Conservation (phyloP, 1,284 basidiomycete genomes). For the Meripilus lineatus region DNA sequence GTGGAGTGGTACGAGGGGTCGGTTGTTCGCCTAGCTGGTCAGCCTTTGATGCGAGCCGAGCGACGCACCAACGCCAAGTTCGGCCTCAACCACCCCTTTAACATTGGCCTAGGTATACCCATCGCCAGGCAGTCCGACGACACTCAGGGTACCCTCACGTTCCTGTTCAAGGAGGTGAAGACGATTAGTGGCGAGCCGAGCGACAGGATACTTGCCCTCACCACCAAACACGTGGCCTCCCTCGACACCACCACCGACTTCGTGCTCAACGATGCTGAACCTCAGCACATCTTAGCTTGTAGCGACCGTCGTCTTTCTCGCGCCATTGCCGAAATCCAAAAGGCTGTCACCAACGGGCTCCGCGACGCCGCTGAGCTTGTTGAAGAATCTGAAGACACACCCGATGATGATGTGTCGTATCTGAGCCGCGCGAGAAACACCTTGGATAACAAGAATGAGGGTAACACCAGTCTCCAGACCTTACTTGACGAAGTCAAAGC, state of each 20-base stretch:
- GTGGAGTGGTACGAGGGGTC: constrained; percentile 34
- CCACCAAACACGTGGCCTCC: constrained; percentile 21
- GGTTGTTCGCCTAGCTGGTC: constrained; percentile 22
- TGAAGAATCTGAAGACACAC: constrained; percentile 10
- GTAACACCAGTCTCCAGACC: constrained; percentile 18
- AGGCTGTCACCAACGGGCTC: constrained; percentile 6
- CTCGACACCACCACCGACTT: constrained; percentile 24
- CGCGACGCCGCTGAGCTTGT: constrained; percentile 9
- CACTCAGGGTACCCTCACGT: constrained; percentile 17
- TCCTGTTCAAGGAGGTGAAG: constrained; percentile 21
- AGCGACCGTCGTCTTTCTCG: constrained; percentile 17
- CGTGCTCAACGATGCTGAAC: constrained; percentile 20
- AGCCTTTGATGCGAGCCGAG: constrained; percentile 22
- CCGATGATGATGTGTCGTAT: constrained; percentile 5
- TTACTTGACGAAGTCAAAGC: constrained; percentile 15
- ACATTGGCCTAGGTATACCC: constrained; percentile 28
- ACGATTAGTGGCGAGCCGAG: constrained; percentile 18
- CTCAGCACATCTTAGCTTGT: constrained; percentile 24
- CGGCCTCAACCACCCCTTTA: too few relatives aligned
- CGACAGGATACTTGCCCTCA: constrained; percentile 23
- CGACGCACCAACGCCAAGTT: background rate
- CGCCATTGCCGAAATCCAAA: constrained; percentile 16
- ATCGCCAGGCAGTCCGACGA: constrained; percentile 23
- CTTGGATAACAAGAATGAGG: constrained; percentile 15
- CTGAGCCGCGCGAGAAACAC: constrained; percentile 10